phyloP scores from a whole-genome alignment of 1,284 basidiomycete genomes.

The Sporisorium iseilematis-ciliati region DNA sequence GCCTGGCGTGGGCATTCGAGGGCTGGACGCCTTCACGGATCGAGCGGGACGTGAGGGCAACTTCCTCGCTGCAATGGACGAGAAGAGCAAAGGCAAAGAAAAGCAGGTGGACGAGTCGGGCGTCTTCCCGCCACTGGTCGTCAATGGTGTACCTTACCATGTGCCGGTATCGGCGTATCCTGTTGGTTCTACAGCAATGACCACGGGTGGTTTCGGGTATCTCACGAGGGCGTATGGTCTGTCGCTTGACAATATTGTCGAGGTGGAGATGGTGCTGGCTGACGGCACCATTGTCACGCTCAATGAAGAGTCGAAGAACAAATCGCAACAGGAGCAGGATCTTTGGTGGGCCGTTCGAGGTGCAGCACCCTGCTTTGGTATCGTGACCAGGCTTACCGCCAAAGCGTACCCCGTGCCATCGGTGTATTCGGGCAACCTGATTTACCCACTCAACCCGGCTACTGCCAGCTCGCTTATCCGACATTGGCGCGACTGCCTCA shows the following conservation, averaged over 20 bases:
- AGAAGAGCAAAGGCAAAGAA: constrained; percentile 40
- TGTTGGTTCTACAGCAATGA: constrained; percentile 82
- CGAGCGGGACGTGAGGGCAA: constrained; percentile 53
- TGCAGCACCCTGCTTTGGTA: constrained; percentile 83
- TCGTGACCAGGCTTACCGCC: constrained; percentile 87
- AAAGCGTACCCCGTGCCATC: constrained; percentile 86
- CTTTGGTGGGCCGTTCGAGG: constrained; percentile 91
- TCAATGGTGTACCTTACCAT: constrained; percentile 60
- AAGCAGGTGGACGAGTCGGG: constrained; percentile 15
- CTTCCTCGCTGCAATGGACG: constrained; percentile 25
- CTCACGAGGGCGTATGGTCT: constrained; percentile 83
- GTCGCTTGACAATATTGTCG: constrained; percentile 60
- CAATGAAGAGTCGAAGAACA: constrained; percentile 51
- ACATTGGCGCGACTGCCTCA: constrained; percentile 92
- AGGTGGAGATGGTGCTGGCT: constrained; percentile 65
- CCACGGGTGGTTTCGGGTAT: constrained; percentile 90
- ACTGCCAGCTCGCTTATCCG: constrained; percentile 87
- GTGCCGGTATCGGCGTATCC: constrained; percentile 71
- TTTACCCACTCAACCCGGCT: constrained; percentile 85
- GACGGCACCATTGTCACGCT: constrained; percentile 62
- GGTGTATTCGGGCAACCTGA: constrained; percentile 88
- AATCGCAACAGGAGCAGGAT: constrained; percentile 67
- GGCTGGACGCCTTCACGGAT: constrained; percentile 56
- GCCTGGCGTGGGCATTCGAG: constrained; percentile 56
- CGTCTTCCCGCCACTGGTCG: constrained; percentile 32